Evolutionary conservation across 176 grass and related monocot genomes (phyloP).

Genomic region (Lolium rigidum): DNA sequence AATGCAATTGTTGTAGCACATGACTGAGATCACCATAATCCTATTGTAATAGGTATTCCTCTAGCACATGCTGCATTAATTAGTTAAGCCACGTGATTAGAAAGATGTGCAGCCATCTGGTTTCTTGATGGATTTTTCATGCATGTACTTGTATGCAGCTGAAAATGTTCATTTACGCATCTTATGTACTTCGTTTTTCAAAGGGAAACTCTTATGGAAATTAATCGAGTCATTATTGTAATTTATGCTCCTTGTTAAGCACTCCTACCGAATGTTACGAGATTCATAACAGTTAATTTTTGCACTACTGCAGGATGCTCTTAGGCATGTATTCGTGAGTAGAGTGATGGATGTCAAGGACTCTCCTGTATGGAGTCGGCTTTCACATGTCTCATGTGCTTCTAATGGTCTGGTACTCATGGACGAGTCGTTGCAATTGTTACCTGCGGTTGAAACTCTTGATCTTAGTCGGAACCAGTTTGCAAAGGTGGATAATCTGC

Average conservation of each 20-base stretch:
- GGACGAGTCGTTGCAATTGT: constrained; percentile 94
- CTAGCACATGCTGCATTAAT: constrained; percentile 10
- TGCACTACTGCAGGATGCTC: constrained; percentile 70
- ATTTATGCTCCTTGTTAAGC: constrained; percentile 15
- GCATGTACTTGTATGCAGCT: constrained; percentile 26
- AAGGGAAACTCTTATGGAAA: background rate
- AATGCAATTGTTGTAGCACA: constrained; percentile 21
- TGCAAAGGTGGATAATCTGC: constrained; percentile 89
- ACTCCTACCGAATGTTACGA: background rate
- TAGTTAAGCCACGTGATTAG: background rate
- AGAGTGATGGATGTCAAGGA: constrained; percentile 95
- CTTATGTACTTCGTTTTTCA: constrained; percentile 26
- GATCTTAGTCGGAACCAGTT: constrained; percentile 89
- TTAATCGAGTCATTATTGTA: background rate
- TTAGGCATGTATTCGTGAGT: constrained; percentile 91
- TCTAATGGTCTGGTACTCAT: constrained; percentile 88
- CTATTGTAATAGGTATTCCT: background rate
- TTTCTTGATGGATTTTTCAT: constrained; percentile 23
- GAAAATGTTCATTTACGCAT: constrained; percentile 17
- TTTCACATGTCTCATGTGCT: constrained; percentile 86
- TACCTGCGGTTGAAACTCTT: constrained; percentile 79
- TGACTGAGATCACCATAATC: background rate
- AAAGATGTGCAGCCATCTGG: constrained; percentile 3
- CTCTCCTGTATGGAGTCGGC: constrained; percentile 78
- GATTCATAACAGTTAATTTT: constrained; percentile 36